phyloP scores from a whole-genome alignment of 768 basidiomycete species.

The Trametes sanguinea region DNA sequence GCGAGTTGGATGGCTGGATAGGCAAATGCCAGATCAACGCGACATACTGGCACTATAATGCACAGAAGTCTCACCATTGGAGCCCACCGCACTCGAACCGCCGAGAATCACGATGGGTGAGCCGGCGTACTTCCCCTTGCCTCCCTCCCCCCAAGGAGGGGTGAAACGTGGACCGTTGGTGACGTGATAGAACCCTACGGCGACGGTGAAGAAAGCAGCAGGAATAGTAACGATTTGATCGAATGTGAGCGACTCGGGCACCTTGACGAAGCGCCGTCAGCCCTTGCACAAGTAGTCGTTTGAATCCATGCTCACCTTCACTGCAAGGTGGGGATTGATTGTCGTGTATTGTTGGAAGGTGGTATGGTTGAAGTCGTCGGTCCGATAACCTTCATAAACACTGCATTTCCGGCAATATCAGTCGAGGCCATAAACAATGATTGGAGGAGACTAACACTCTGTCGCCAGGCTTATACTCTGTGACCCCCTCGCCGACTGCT shows the following conservation, averaged over 20 bases:
- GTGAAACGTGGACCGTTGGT: conserved; percentile 10
- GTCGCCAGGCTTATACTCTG: conserved; percentile 34
- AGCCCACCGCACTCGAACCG: too few species aligned
- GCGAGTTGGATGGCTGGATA: conserved; percentile 30
- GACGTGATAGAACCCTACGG: conserved; percentile 30
- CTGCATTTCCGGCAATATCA: neutral
- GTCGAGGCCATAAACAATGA: too few species aligned
- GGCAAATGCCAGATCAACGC: neutral
- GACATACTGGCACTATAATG: too few species aligned
- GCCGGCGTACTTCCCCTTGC: conserved; percentile 19
- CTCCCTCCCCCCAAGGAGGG: conserved; percentile 23
- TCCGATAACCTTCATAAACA: too few species aligned
- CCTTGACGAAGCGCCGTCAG: conserved; percentile 15
- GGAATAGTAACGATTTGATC: conserved; percentile 19
- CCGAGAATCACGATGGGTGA: conserved; percentile 5
- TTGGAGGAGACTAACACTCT: conserved; percentile 33
- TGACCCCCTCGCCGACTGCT: too few species aligned
- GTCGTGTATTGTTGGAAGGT: conserved; percentile 29
- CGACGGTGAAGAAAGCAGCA: conserved; percentile 4
- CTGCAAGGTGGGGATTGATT: conserved; percentile 24
- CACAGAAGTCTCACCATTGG: too few species aligned
- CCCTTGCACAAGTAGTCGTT: too few species aligned
- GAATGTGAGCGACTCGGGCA: conserved; percentile 14
- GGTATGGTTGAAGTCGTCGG: neutral
- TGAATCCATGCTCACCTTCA: conserved; percentile 18